Conservation (phyloP, 495 filamentous ascomycete species). For the Eremomyces bilateralis region DNA sequence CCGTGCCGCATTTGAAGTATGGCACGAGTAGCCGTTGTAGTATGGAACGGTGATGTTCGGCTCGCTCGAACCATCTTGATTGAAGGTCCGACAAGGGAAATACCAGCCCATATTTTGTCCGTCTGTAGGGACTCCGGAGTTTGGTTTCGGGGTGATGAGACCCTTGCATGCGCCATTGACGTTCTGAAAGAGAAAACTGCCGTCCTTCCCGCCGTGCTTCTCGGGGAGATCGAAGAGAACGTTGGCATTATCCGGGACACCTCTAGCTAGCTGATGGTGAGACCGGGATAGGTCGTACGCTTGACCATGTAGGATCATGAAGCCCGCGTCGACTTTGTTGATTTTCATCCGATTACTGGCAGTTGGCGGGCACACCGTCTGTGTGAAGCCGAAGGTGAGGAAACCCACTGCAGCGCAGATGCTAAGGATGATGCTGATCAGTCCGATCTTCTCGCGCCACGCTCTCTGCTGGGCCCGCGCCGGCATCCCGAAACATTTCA, state of each 20-base stretch:
- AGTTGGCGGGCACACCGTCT: slow-evolving; percentile 56
- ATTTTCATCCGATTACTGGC: slow-evolving; percentile 42
- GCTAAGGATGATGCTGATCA: slow-evolving; percentile 78
- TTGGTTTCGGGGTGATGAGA: slow-evolving; percentile 47
- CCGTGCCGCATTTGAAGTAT: slow-evolving; percentile 46
- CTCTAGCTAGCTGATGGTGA: slow-evolving; percentile 50
- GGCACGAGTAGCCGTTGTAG: slow-evolving; percentile 77
- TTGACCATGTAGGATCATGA: slow-evolving; percentile 88
- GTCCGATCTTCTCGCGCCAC: slow-evolving; percentile 97
- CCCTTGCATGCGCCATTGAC: slow-evolving; percentile 96
- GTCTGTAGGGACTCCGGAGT: slow-evolving; percentile 64
- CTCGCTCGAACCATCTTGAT: slow-evolving; percentile 71
- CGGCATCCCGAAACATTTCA: slow-evolving; percentile 74
- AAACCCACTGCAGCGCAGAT: slow-evolving; percentile 86
- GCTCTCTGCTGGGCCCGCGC: slow-evolving; percentile 73
- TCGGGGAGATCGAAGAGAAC: slow-evolving; percentile 66
- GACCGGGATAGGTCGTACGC: slow-evolving; percentile 69
- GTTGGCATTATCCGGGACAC: slow-evolving; percentile 48
- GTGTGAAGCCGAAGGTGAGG: slow-evolving; percentile 89
- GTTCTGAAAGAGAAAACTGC: slow-evolving; percentile 94
- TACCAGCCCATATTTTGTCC: slow-evolving; percentile 74
- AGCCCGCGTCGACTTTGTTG: slow-evolving; percentile 58
- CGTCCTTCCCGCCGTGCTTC: slow-evolving; percentile 70
- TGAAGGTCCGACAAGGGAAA: slow-evolving; percentile 79
- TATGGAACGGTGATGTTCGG: slow-evolving; percentile 52